These are phyloP conservation scores for Ustilago curta DNA, from an alignment of 1,284 basidiomycete genomes.

Conservation along the genomic window DNA sequence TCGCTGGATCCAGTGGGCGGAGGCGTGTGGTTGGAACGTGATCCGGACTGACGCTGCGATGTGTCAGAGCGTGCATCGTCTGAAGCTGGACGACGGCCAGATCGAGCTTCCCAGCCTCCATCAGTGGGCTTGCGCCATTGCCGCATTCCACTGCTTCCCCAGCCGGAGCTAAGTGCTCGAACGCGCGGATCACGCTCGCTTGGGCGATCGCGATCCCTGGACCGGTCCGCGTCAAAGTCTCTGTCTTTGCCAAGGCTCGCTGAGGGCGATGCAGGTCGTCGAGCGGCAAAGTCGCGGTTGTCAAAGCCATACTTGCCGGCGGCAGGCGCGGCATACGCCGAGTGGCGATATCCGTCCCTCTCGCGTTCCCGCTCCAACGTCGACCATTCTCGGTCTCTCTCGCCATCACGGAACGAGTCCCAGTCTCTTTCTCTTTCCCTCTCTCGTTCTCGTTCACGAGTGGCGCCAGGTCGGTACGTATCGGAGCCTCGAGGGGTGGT, in stretches of 20 bases:
- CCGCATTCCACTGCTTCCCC: conserved; percentile 31
- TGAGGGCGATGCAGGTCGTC: conserved; percentile 32
- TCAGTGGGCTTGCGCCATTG: conserved; percentile 44
- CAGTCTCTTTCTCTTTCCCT: conserved; percentile 44
- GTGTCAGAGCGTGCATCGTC: conserved; percentile 36
- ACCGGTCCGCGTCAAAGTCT: conserved; percentile 43
- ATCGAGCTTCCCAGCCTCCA: conserved; percentile 30
- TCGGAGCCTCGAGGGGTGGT: conserved; percentile 36
- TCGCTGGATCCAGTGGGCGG: conserved; percentile 32
- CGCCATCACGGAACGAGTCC: conserved; percentile 41
- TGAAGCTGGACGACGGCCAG: conserved; percentile 24
- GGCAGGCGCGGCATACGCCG: conserved; percentile 16
- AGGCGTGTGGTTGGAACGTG: conserved; percentile 32
- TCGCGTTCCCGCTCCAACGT: conserved; percentile 40
- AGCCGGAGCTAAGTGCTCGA: conserved; percentile 26
- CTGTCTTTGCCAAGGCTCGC: conserved; percentile 17
- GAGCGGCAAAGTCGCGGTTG: conserved; percentile 29
- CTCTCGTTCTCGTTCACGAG: conserved; percentile 39
- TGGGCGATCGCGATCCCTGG: conserved; percentile 37
- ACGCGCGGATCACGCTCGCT: conserved; percentile 30
- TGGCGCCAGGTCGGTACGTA: conserved; percentile 42
- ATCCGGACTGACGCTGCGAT: conserved; percentile 23
- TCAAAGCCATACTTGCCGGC: conserved; percentile 37
- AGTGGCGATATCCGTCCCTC: conserved; percentile 22
- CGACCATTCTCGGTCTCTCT: conserved; percentile 45